Base-by-base conservation (phyloP, 176 grass and related monocot genomes). In the Oropetium thomaeum region DNA sequence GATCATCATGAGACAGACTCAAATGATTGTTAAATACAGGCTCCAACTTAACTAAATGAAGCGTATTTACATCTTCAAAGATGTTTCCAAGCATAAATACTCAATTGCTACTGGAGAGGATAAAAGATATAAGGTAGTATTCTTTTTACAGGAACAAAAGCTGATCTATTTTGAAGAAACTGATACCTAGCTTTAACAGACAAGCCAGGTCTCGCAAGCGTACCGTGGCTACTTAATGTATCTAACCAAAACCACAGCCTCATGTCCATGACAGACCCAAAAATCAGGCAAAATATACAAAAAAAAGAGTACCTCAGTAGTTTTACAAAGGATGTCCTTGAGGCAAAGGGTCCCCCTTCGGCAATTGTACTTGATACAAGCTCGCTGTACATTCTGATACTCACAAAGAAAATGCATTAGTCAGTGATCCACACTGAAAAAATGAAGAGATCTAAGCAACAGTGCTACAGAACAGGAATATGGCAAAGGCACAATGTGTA, bases 321-420 rank as follows among this genome's bases (percentile, higher is more conserved):
- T 82, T 99, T 99, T 62, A 99, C 96, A 83, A 89, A 99, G 69
- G 96, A 99, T 70, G 96, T 88, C 84, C 78, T 92, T 16, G 96
- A 99, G 66, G 96, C 96, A 88, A 88, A 99, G 20, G 96, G 96
- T 10, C 96, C 96, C 31, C 96, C 96, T 88, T 92, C 96, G 73
- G 89, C 85, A 82, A 99, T 99, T 44, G 91, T 99, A 74, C 64
- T 99, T 53, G 96, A 99, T 71, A 99, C 91, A 59, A 99, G 85
- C 65, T 99, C 96, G 10, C 96, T 99, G 85, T 99, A 99, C 96
- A 99, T 99, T 88, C 96, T 99, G 87, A 70, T 79, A 71, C 34
- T 16, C 74, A 69, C 25, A 71, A 79, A 29, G 25, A 35, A 57
- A 15, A 1, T 15, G 3, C 4, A 45, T 84, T 70, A 78, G 45